phyloP scores from a whole-genome alignment of 2,329 filamentous ascomycete species.

The Pestalotiopsis sp. region DNA sequence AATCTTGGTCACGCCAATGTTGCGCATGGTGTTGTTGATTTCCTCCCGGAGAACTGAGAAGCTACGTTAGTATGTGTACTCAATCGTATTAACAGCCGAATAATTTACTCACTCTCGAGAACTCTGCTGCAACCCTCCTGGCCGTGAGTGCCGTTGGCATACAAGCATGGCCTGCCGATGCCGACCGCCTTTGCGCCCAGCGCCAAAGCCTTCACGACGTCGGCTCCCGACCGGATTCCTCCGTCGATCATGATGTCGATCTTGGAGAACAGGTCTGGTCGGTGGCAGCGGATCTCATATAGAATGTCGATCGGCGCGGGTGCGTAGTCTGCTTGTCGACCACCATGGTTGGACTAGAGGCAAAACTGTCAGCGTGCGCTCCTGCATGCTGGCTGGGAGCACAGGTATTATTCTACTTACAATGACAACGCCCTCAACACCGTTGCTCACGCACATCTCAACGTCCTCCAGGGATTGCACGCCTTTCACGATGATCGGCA shows the following conservation, averaged over 20 bases:
- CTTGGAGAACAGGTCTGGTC: conserved; percentile 1
- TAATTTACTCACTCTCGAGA: background rate
- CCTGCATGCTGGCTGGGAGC: background rate
- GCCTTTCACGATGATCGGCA: conserved; percentile 2
- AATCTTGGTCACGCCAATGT: background rate
- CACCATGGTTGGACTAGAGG: conserved; percentile 1
- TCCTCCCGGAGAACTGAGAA: background rate
- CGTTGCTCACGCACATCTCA: background rate
- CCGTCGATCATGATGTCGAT: conserved; percentile 7
- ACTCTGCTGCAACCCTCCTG: background rate
- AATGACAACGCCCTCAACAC: conserved; percentile 3
- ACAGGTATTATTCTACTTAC: background rate
- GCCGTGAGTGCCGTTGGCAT: conserved; percentile 8
- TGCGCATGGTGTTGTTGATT: conserved; percentile 4
- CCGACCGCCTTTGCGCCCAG: conserved; percentile 7
- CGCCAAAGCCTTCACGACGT: conserved; percentile 7
- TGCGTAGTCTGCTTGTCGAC: conserved; percentile 1
- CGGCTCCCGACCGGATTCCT: background rate
- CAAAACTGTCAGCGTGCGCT: background rate
- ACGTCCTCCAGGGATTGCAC: conserved; percentile 1
- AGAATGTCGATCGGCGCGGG: conserved; percentile 3
- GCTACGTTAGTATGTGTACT: background rate
- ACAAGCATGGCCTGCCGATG: background rate
- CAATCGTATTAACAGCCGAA: too few relatives aligned
- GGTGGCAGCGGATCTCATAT: background rate